phyloP scores from a whole-genome alignment of 1,284 basidiomycete species.

The Caloboletus inedulis region DNA sequence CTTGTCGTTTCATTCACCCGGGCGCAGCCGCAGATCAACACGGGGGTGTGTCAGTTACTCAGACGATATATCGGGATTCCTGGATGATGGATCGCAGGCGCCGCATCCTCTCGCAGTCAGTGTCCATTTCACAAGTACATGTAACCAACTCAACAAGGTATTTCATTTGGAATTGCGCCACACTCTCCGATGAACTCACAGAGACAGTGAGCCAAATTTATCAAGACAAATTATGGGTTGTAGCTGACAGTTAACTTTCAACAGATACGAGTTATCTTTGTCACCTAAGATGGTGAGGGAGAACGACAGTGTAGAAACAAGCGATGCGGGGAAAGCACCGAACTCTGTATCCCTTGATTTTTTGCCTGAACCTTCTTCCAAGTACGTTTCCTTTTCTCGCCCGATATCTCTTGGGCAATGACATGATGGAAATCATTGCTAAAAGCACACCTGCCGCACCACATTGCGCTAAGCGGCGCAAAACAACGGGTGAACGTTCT shows the following conservation, averaged over 20 bases:
- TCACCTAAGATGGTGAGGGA: background rate
- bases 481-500: background rate
- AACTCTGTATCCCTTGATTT: background rate
- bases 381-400: conserved; percentile 14
- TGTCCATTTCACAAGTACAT: background rate
- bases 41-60: background rate
- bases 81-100: conserved; percentile 1
- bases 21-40: conserved; percentile 5
- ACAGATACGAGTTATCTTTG: conserved; percentile 4
- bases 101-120: background rate
- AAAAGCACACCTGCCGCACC: background rate
- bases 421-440: background rate
- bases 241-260: background rate
- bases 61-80: background rate
- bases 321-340: background rate
- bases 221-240: background rate
- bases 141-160: background rate
- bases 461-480: conserved; percentile 11
- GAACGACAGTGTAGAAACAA: background rate
- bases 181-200: background rate
- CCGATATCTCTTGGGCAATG: background rate
- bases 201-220: conserved; percentile 12
- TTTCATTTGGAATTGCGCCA: background rate
- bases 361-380: background rate
- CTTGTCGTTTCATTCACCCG: conserved; percentile 4